Evolutionary conservation across 176 grass and related monocot genomes (phyloP).

Genomic region (Canna indica): DNA sequence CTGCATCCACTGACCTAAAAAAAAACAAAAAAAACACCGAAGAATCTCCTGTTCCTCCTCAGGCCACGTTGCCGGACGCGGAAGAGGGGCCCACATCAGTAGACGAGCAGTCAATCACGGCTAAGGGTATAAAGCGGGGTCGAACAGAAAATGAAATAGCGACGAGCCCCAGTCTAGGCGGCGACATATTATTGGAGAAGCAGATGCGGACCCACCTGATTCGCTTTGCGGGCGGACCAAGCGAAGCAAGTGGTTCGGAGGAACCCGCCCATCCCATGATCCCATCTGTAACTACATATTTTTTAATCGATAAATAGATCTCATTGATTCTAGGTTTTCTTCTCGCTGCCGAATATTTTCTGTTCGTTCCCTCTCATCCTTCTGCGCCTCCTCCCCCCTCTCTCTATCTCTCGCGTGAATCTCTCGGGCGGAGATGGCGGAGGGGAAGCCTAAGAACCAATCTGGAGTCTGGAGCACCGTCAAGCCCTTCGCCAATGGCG

Average conservation of each 20-base stretch:
- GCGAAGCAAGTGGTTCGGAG: not conserved
- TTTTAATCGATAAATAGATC: not conserved
- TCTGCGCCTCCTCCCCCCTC: not conserved
- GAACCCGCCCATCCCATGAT: not conserved
- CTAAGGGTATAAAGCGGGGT: too few relatives aligned
- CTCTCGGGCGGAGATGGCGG: not conserved
- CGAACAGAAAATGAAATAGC: too few relatives aligned
- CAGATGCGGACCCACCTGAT: not conserved
- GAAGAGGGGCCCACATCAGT: too few relatives aligned
- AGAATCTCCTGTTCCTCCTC: too few relatives aligned
- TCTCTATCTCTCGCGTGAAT: not conserved
- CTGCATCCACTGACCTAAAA: too few relatives aligned
- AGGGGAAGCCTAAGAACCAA: conserved; percentile 8
- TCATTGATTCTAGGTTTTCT: not conserved
- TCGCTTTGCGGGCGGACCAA: conserved; percentile 1
- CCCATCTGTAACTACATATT: too few relatives aligned
- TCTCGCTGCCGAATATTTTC: not conserved
- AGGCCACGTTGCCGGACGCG: too few relatives aligned
- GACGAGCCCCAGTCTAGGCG: too few relatives aligned
- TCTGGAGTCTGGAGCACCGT: conserved; percentile 46
- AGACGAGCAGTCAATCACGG: too few relatives aligned
- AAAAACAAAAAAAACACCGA: too few relatives aligned
- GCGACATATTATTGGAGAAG: not conserved
- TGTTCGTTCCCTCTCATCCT: not conserved
- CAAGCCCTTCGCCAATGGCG: conserved; percentile 88